Conservation (phyloP, 2,329 filamentous ascomycete species). For the Iodosphaeria phyllophila region DNA sequence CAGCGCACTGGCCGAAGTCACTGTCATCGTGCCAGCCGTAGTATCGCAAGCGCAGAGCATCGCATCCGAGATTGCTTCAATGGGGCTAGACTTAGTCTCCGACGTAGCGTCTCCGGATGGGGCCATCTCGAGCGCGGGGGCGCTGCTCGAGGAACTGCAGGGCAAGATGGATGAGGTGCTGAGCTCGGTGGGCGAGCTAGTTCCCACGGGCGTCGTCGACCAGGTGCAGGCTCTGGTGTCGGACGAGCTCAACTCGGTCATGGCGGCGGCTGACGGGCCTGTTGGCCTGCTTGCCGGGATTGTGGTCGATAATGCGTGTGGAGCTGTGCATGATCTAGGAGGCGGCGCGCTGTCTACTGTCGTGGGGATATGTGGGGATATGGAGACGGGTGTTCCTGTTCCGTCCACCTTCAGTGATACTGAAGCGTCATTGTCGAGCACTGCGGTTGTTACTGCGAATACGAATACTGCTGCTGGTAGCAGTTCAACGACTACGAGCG, state of each 20-base stretch:
- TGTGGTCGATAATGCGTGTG: constrained; percentile 9
- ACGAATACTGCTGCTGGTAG: too few relatives aligned
- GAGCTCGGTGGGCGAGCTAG: constrained; percentile 4
- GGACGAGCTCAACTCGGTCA: constrained; percentile 7
- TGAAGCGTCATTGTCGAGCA: not conserved
- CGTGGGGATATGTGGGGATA: constrained; percentile 9
- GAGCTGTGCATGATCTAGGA: constrained; percentile 6
- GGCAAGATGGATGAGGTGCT: constrained; percentile 6
- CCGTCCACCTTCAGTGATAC: constrained; percentile 4
- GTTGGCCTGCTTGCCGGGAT: constrained; percentile 7
- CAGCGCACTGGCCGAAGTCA: too few relatives aligned
- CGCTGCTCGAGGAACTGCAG: constrained; percentile 7
- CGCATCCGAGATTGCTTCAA: constrained; percentile 8
- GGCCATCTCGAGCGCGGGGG: constrained; percentile 6
- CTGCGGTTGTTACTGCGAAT: too few relatives aligned
- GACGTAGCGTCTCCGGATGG: constrained; percentile 5
- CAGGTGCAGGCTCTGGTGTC: constrained; percentile 5
- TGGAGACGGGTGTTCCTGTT: constrained; percentile 3
- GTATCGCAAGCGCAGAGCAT: constrained; percentile 4
- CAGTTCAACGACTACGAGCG: too few relatives aligned
- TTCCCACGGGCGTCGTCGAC: constrained; percentile 5
- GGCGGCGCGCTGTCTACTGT: constrained; percentile 9
- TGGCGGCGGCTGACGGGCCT: constrained; percentile 6
- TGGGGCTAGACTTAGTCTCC: constrained; percentile 6
- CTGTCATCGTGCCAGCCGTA: too few relatives aligned